Base-by-base conservation (phyloP, 768 basidiomycete genomes). In the Rhizopogon roseolus region DNA sequence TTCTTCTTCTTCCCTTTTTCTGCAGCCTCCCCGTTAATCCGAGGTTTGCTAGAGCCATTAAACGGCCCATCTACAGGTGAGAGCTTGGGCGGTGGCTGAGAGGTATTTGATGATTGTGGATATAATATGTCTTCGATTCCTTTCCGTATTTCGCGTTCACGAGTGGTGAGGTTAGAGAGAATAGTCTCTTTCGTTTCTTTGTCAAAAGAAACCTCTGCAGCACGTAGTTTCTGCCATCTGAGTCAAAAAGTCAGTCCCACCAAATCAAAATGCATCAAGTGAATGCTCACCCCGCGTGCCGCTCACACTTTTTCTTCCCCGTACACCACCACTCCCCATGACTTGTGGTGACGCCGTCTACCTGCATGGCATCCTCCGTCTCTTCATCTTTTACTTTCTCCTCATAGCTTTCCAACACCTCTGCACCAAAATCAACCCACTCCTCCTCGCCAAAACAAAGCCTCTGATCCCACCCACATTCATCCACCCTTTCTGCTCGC, bases 391-490 rank as follows among this genome's bases (percentile, higher is more conserved):
- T 73, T 28, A 64, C 63, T 41, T 75, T 74, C 11, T 67, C 72
- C 32, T 84, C 85, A 57, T 91, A 90, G 60, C 82, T 85, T 64
- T 90, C 85, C 61, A 90, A 60, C 25, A 85, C 86, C 14, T 78
- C 80, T 2, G 70, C 73, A 8, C 82, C 86, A 66, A 84, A 86
- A 46, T 86, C 86, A 37, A 71, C 77, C 76, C 83, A 91, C 64
- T 90, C 88, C 54, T 85, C 83, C 44, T 92, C 88, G n/a, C 86
- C 86, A 64, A 86, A 85, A 55, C 88, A 88, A 22, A 97, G 74
- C 29, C 93, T 77, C 61, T 86, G 84, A 66, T 97, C 93, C 85
- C 93, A 94, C 5, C 94, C 93, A 68, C 93, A 97, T 60, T 82
- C 81, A 16, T 81, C 80, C 14, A 82, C 64, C n/a, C 73, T 70